These are phyloP conservation scores for Takashimella tepidaria DNA, from an alignment of 1,284 basidiomycete species.

Conservation along the genomic window DNA sequence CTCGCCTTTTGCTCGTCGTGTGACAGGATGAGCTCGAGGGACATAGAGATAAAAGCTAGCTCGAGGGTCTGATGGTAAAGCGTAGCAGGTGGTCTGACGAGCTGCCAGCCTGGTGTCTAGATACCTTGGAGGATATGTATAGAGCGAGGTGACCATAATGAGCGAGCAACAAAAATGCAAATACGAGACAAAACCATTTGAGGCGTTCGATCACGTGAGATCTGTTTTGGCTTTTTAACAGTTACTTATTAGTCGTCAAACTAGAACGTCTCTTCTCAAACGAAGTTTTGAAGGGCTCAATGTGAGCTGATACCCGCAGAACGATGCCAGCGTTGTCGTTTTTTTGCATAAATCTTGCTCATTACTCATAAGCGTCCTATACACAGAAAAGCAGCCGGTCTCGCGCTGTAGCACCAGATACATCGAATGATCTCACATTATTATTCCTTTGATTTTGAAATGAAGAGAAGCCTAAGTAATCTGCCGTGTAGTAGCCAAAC, in stretches of 20 bases:
- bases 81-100: slow-evolving; percentile 10
- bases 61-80: slow-evolving; percentile 7
- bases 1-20: slow-evolving; percentile 11
- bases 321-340: not conserved
- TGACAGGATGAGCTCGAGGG: slow-evolving; percentile 13
- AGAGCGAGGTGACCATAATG: not conserved
- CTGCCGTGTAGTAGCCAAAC: too few species aligned
- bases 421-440: too few species aligned
- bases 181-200: too few species aligned
- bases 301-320: not conserved
- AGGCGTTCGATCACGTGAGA: too few species aligned
- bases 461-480: too few species aligned
- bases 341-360: not conserved
- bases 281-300: not conserved
- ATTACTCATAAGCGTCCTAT: too few species aligned
- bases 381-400: too few species aligned
- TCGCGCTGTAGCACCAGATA: too few species aligned
- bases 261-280: too few species aligned
- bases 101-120: slow-evolving; percentile 4
- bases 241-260: too few species aligned
- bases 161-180: not conserved
- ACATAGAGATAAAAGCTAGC: slow-evolving; percentile 17
- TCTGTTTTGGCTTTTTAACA: too few species aligned
- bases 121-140: not conserved
- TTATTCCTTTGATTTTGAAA: too few species aligned